phyloP scores from a whole-genome alignment of 805 yeast species.

The Yamadazyma endophytica region DNA sequence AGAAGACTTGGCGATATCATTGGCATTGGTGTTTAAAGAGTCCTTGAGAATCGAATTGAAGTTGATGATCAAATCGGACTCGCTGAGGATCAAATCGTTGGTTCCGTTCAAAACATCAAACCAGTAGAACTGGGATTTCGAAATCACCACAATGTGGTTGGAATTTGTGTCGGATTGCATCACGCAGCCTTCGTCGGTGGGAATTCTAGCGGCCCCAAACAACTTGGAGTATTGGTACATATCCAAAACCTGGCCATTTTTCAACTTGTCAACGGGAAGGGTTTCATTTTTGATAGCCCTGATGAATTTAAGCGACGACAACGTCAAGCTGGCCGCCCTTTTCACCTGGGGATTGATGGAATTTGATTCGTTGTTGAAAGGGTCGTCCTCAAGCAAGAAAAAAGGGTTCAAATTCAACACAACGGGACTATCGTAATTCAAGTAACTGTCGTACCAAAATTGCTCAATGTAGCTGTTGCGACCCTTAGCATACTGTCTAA shows the following conservation, averaged over 20 bases:
- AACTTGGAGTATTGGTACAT: conserved; percentile 89
- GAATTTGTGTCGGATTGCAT: conserved; percentile 77
- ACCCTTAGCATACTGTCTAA: conserved; percentile 57
- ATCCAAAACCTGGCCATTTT: conserved; percentile 62
- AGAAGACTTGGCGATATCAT: conserved; percentile 68
- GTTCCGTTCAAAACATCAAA: conserved; percentile 80
- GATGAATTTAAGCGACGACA: conserved; percentile 74
- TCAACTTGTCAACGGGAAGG: conserved; percentile 64
- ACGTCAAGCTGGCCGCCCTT: conserved; percentile 75
- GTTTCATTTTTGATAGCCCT: conserved; percentile 74
- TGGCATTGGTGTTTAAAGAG: conserved; percentile 48
- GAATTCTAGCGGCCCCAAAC: conserved; percentile 85
- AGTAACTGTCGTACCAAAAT: conserved; percentile 90
- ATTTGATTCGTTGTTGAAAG: conserved; percentile 59
- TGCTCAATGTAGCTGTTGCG: conserved; percentile 85
- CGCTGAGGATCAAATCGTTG: conserved; percentile 68
- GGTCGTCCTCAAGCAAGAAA: conserved; percentile 87
- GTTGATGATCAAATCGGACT: conserved; percentile 71
- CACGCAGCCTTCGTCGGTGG: conserved; percentile 74
- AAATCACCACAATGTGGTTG: conserved; percentile 76
- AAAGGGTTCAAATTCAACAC: conserved; percentile 91
- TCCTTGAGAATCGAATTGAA: conserved; percentile 74
- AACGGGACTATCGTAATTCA: conserved; percentile 83
- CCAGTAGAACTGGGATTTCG: conserved; percentile 91
- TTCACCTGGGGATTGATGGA: conserved; percentile 55